Percentiles rank a stretch among this genome's conserved stretches.
Evolutionary conservation across 179 eudicot genomes (phyloP).

Genomic region (Silene noctiflora): DNA sequence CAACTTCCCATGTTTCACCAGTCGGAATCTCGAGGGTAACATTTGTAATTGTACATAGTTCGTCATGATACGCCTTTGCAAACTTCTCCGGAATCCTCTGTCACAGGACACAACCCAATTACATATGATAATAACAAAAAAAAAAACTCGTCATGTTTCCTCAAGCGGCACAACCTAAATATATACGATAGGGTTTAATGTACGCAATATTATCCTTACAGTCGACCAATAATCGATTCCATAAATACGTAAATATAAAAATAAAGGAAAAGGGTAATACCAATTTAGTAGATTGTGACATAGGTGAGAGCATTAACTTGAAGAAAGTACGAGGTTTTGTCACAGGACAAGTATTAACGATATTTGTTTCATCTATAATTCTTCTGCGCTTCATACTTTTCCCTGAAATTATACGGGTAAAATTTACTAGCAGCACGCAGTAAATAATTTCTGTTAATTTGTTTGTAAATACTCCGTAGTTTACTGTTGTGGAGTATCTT

Average conservation of each 20-base stretch:
- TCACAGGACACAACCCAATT: background rate
- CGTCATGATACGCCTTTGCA: background rate
- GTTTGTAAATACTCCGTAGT: too few species aligned
- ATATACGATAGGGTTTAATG: background rate
- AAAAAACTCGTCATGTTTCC: too few species aligned
- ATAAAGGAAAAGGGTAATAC: background rate
- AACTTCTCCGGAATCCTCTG: constrained; percentile 19
- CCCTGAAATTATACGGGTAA: background rate
- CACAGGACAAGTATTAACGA: background rate
- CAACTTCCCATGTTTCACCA: constrained; percentile 16
- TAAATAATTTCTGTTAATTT: too few species aligned
- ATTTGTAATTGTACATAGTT: background rate
- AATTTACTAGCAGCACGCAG: background rate
- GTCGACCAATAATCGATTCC: background rate
- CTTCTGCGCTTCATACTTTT: background rate
- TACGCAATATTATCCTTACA: background rate
- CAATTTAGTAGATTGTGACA: constrained; percentile 13
- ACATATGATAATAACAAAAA: background rate
- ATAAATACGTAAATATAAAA: background rate
- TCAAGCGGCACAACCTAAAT: too few species aligned
- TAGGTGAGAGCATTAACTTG: constrained; percentile 18
- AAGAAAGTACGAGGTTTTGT: constrained; percentile 14
- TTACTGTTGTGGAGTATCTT: too few species aligned
- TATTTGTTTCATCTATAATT: background rate
- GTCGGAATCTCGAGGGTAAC: background rate